phyloP scores from a whole-genome alignment of 1,284 basidiomycete genomes.

The Pseudozyma flocculosa region DNA sequence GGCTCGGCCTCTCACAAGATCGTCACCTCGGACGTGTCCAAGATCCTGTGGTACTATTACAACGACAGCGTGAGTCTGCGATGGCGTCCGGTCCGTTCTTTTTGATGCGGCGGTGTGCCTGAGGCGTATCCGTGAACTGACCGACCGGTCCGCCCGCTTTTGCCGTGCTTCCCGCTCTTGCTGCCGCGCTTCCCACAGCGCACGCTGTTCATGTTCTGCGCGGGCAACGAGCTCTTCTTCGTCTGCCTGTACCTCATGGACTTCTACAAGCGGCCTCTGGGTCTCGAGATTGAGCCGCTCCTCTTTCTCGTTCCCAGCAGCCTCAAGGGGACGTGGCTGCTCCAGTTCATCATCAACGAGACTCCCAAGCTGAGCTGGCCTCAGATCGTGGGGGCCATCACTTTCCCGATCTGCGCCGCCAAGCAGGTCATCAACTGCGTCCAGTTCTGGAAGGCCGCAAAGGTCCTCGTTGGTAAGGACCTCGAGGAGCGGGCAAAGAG shows the following conservation, averaged over 20 bases:
- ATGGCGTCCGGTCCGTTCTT: background rate
- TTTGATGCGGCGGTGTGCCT: background rate
- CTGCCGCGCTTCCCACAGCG: too few relatives aligned
- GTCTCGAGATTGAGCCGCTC: conserved; percentile 33
- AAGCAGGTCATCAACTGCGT: conserved; percentile 96
- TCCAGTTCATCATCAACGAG: conserved; percentile 46
- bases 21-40: conserved; percentile 85
- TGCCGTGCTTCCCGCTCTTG: too few relatives aligned
- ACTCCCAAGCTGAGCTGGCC: conserved; percentile 72
- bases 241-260: conserved; percentile 93
- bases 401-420: conserved; percentile 71
- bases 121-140: too few relatives aligned
- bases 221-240: conserved; percentile 96
- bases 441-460: conserved; percentile 97
- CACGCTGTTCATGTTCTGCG: conserved; percentile 89
- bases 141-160: too few relatives aligned
- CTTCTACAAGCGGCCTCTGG: conserved; percentile 65
- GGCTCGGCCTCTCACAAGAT: conserved; percentile 90
- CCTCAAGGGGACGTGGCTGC: conserved; percentile 24
- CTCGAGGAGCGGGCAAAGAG: conserved; percentile 35
- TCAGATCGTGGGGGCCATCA: conserved; percentile 70
- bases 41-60: conserved; percentile 91
- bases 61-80: conserved; percentile 73
- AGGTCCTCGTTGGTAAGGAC: conserved; percentile 65
- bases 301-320: conserved; percentile 28